Percentiles rank a stretch among this genome's conserved stretches.
phyloP scores from a whole-genome alignment of 2,329 filamentous ascomycete species.

The Macrophomina tecta region DNA sequence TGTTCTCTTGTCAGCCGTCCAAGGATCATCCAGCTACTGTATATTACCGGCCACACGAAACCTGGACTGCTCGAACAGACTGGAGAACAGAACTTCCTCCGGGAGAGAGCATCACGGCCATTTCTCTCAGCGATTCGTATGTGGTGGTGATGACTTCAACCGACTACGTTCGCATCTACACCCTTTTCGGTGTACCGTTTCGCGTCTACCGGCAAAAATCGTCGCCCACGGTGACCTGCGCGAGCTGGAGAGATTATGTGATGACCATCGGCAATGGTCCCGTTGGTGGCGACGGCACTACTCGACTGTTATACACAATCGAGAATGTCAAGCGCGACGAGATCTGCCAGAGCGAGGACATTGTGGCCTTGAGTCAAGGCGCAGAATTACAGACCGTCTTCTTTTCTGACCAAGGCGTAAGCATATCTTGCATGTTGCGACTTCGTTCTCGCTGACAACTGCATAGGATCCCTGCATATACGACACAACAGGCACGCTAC shows the following conservation, averaged over 20 bases:
- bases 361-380: slow-evolving; percentile 79
- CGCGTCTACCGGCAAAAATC: slow-evolving; percentile 92
- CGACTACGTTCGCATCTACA: slow-evolving; percentile 91
- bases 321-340: slow-evolving; percentile 94
- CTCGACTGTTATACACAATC: slow-evolving; percentile 85
- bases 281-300: slow-evolving; percentile 76
- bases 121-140: slow-evolving; percentile 90
- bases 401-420: slow-evolving; percentile 87
- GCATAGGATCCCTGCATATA: slow-evolving; percentile 90
- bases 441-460: slow-evolving; percentile 22
- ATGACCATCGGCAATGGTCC: slow-evolving; percentile 94
- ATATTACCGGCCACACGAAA: slow-evolving; percentile 97
- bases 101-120: slow-evolving; percentile 84
- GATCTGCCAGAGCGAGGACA: slow-evolving; percentile 92
- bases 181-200: slow-evolving; percentile 87
- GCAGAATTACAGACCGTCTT: slow-evolving; percentile 81
- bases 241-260: slow-evolving; percentile 95
- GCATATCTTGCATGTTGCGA: slow-evolving; percentile 35
- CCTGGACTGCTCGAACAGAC: slow-evolving; percentile 88
- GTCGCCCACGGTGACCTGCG: slow-evolving; percentile 87
- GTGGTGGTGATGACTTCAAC: slow-evolving; percentile 85
- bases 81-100: slow-evolving; percentile 88
- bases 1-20: slow-evolving; percentile 80
- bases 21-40: slow-evolving; percentile 72
- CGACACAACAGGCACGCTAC: slow-evolving; percentile 85